Percentiles rank a stretch among this genome's conserved stretches.
These are phyloP conservation scores for Arachis hypogaea DNA, from an alignment of 306 rosid genomes.

Conservation along the genomic window DNA sequence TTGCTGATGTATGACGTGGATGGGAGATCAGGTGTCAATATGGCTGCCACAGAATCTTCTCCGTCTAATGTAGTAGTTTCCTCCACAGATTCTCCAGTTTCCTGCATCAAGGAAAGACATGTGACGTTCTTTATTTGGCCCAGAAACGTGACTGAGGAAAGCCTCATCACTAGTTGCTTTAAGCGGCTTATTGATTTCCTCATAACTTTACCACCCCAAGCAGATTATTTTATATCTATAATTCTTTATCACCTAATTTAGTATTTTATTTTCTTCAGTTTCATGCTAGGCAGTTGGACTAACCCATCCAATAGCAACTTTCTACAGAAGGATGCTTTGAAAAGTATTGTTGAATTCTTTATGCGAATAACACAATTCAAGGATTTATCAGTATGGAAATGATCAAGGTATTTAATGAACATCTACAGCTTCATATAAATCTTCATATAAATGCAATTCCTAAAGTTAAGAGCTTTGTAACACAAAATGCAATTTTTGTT, in stretches of 20 bases:
- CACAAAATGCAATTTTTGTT: background rate
- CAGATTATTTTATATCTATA: background rate
- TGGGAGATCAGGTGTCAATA: constrained; percentile 41
- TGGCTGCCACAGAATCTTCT: constrained; percentile 41
- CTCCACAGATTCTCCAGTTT: constrained; percentile 52
- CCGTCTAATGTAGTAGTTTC: constrained; percentile 41
- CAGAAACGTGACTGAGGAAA: background rate
- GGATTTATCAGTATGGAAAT: background rate
- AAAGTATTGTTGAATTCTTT: background rate
- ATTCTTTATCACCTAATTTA: background rate
- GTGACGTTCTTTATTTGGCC: constrained; percentile 2
- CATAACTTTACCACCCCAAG: constrained; percentile 3
- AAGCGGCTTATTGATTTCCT: background rate
- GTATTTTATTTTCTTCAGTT: constrained; percentile 3
- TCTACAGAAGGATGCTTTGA: background rate
- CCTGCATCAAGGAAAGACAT: constrained; percentile 51
- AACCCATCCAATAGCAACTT: background rate
- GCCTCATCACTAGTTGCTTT: constrained; percentile 8
- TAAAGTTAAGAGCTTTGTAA: background rate
- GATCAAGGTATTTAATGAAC: background rate
- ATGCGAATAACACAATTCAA: background rate
- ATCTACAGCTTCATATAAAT: too few species aligned
- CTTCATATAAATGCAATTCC: background rate
- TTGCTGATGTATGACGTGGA: constrained; percentile 42
- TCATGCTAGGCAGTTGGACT: background rate